Conservation (phyloP, 2,329 filamentous ascomycete species). For the Penicillium sp. region DNA sequence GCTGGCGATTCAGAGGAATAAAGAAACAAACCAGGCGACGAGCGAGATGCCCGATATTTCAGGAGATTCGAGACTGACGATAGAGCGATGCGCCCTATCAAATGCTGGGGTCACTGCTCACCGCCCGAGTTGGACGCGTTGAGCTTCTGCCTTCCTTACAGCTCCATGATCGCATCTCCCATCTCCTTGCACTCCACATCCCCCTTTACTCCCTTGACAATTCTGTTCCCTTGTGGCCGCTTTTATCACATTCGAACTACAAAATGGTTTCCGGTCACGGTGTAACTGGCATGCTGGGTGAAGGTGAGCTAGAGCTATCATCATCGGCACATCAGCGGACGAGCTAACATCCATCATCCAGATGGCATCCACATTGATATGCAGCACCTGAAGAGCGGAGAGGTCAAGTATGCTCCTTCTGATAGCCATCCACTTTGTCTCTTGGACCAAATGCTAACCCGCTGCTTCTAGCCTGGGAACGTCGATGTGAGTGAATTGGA, state of each 20-base stretch:
- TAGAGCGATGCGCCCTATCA: conserved; percentile 13
- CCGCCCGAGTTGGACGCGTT: conserved; percentile 27
- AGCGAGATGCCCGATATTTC: conserved; percentile 6
- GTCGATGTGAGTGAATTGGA: conserved; percentile 68
- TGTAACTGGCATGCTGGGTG: conserved; percentile 43
- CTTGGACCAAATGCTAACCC: conserved; percentile 30
- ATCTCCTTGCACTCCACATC: conserved; percentile 6
- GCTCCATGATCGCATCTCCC: conserved; percentile 20
- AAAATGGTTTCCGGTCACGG: conserved; percentile 42
- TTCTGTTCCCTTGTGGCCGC: conserved; percentile 1
- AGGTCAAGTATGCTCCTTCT: conserved; percentile 77
- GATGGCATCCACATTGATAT: conserved; percentile 99
- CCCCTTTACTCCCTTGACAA: conserved; percentile 4
- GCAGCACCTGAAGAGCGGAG: conserved; percentile 96
- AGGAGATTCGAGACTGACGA: conserved; percentile 18
- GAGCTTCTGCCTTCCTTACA: conserved; percentile 28
- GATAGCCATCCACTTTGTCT: background rate
- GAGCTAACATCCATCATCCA: conserved; percentile 40
- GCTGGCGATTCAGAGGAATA: background rate
- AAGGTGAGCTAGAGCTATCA: conserved; percentile 35
- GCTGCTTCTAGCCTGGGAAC: conserved; percentile 70
- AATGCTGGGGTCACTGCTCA: conserved; percentile 12
- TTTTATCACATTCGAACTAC: conserved; percentile 3
- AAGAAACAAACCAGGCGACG: background rate
- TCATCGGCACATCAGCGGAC: conserved; percentile 10